A percentile compares a stretch with the other conserved stretches of the same genome.
Evolutionary conservation across 441 rosid species (phyloP).

Genomic region (Iberis amara): DNA sequence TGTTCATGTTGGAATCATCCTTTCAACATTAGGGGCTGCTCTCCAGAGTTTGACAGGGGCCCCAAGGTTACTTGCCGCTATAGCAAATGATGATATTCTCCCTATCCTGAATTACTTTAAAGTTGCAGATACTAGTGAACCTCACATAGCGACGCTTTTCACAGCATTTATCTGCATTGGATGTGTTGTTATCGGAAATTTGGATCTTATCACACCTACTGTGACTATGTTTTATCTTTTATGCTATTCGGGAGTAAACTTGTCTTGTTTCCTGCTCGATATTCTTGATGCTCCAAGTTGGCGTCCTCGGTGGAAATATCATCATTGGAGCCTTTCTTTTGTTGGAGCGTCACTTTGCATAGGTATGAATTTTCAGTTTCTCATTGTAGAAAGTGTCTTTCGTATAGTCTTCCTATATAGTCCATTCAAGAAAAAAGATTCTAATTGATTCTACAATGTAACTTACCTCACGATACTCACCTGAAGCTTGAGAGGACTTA

Average conservation of each 20-base stretch:
- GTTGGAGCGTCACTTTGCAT: constrained; percentile 90
- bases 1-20: constrained; percentile 85
- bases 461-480: background rate
- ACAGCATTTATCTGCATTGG: constrained; percentile 84
- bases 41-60: constrained; percentile 98
- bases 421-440: background rate
- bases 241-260: constrained; percentile 93
- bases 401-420: background rate
- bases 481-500: constrained; percentile 9
- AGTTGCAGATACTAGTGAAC: constrained; percentile 84
- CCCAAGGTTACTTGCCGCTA: constrained; percentile 94
- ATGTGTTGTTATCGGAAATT: constrained; percentile 91
- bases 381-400: constrained; percentile 2
- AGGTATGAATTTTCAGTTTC: constrained; percentile 42
- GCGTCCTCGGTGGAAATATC: constrained; percentile 99
- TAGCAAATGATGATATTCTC: constrained; percentile 97
- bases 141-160: constrained; percentile 82
- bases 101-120: constrained; percentile 93
- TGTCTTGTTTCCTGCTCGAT: constrained; percentile 98
- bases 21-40: constrained; percentile 97
- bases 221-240: constrained; percentile 95
- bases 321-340: constrained; percentile 96
- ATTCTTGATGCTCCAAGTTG: constrained; percentile 99
- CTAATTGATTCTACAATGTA: constrained; percentile 3
- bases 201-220: constrained; percentile 96